Conservation (phyloP, 2,329 filamentous ascomycete species). For the Emydomyces testavorans region DNA sequence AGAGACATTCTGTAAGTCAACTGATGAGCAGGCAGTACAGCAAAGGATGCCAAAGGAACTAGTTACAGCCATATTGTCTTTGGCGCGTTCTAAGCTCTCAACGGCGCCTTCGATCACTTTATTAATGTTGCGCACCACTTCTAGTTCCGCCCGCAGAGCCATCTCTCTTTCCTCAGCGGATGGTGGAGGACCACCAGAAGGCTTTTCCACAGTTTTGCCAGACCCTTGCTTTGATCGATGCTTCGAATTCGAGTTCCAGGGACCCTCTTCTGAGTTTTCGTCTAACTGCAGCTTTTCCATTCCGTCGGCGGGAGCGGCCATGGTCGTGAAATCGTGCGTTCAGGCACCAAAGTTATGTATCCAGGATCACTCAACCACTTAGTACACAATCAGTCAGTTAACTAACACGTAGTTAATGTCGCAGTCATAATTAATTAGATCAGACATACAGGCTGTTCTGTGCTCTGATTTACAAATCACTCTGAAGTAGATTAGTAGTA, state of each 20-base stretch:
- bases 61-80: slow-evolving; percentile 40
- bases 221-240: slow-evolving; percentile 6
- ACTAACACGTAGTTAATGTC: too few species aligned
- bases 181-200: slow-evolving; percentile 39
- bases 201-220: slow-evolving; percentile 36
- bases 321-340: neutral
- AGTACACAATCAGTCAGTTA: too few species aligned
- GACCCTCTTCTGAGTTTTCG: slow-evolving; percentile 8
- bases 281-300: slow-evolving; percentile 15
- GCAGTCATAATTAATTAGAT: too few species aligned
- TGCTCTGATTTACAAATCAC: too few species aligned
- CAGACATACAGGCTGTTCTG: too few species aligned
- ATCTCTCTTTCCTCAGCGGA: slow-evolving; percentile 54
- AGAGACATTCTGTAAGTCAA: slow-evolving; percentile 56
- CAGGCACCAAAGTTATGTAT: neutral
- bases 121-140: slow-evolving; percentile 77
- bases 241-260: slow-evolving; percentile 7
- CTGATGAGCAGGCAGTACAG: neutral
- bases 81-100: slow-evolving; percentile 37
- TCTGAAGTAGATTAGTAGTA: too few species aligned
- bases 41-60: neutral
- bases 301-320: slow-evolving; percentile 12
- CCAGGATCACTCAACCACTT: neutral
- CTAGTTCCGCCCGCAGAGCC: slow-evolving; percentile 64
- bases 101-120: slow-evolving; percentile 59